phyloP scores from a whole-genome alignment of 768 basidiomycete species.

The Termitomyces sp. region DNA sequence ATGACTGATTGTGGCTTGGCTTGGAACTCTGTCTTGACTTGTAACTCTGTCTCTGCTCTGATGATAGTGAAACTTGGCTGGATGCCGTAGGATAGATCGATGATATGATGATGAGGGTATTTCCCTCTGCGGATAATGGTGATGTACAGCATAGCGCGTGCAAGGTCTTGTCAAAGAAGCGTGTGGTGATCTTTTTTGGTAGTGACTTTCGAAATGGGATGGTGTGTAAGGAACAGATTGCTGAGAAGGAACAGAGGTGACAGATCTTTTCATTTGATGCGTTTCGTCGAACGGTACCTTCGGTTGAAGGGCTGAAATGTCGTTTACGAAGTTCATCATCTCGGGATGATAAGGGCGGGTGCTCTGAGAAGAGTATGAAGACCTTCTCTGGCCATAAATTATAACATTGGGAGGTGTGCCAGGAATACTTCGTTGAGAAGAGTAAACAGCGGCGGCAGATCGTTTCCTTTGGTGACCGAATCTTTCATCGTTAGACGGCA shows the following conservation, averaged over 20 bases:
- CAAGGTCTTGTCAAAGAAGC: neutral
- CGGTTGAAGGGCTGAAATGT: neutral
- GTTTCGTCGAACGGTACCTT: neutral
- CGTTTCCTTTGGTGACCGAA: neutral
- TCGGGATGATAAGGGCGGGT: neutral
- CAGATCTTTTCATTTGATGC: neutral
- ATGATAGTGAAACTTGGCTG: neutral
- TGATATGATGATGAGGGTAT: neutral
- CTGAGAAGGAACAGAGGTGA: neutral
- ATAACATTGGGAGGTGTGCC: no score
- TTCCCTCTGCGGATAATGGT: neutral
- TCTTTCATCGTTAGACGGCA: neutral
- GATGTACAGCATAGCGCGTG: neutral
- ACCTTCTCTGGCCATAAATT: neutral
- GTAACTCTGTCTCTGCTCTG: neutral
- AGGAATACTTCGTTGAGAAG: no score
- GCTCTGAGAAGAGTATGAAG: neutral
- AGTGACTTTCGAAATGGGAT: neutral
- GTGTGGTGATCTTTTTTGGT: neutral
- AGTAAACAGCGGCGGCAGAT: neutral
- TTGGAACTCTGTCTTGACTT: neutral
- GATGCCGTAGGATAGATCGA: neutral
- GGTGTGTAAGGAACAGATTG: neutral
- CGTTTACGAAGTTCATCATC: neutral
- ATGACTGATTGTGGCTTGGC: neutral